Evolutionary conservation across 2,329 filamentous ascomycete genomes (phyloP).

Genomic region (Sclerotinia minor): DNA sequence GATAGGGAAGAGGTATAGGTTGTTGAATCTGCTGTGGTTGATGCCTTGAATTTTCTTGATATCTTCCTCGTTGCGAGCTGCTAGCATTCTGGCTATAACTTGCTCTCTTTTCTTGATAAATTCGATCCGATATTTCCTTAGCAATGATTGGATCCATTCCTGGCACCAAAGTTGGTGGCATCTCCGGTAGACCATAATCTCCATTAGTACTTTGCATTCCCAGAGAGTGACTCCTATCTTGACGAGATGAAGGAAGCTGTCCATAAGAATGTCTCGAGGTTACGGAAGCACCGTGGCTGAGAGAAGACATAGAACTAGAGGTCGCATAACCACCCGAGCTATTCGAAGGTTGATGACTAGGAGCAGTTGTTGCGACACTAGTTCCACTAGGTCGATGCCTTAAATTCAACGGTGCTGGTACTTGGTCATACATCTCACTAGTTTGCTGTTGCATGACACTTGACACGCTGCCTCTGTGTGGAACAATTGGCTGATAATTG

Average conservation of each 20-base stretch:
- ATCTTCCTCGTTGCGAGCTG: conserved; percentile 47
- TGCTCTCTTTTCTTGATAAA: conserved; percentile 56
- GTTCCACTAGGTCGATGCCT: conserved; percentile 37
- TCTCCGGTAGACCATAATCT: conserved; percentile 47
- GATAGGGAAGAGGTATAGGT: conserved; percentile 35
- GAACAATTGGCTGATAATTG: conserved; percentile 26
- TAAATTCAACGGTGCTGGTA: conserved; percentile 40
- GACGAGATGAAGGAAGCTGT: conserved; percentile 30
- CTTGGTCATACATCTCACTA: conserved; percentile 38
- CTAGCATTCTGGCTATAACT: conserved; percentile 46
- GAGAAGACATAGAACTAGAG: conserved; percentile 34
- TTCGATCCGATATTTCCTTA: conserved; percentile 58
- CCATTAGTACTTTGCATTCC: conserved; percentile 28
- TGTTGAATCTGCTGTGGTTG: conserved; percentile 35
- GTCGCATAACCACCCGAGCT: conserved; percentile 35
- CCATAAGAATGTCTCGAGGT: conserved; percentile 37
- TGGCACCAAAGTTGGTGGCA: conserved; percentile 61
- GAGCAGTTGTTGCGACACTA: conserved; percentile 29
- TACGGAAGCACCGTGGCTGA: conserved; percentile 34
- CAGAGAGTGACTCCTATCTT: conserved; percentile 32
- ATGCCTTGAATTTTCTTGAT: conserved; percentile 31
- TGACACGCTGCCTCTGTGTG: conserved; percentile 31
- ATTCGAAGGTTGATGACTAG: conserved; percentile 36
- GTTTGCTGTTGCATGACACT: conserved; percentile 29
- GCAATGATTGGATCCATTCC: conserved; percentile 58